Base-by-base conservation (phyloP, 2,329 filamentous ascomycete species). In the Arthrobotrys musiformis region DNA sequence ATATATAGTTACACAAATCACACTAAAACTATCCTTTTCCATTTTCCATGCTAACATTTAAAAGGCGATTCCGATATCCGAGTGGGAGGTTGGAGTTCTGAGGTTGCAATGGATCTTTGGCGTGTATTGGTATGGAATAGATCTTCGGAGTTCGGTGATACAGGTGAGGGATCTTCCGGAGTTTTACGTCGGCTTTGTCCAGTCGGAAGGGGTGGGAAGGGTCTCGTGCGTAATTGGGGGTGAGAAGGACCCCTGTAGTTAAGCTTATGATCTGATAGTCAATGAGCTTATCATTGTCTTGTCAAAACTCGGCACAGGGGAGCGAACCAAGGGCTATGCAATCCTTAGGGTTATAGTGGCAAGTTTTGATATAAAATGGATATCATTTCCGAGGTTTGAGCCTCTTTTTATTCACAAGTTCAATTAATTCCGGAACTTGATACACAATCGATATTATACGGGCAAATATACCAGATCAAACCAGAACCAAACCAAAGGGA, bases 1-100 rank as follows among this genome's bases (percentile, higher is more conserved):
- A 72, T 56, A 64, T 72, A 72, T 72, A 72, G 68, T 54, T 37
- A 28, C 58, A 63, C 58, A 44, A 26, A 44, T 48, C n/a, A 48
- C 22, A 40, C 26, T 13, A 15, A n/a, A 17, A 7, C 9, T 46
- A 11, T 7, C 17, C 17, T 19, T 17, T 28, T 40, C 52, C 9
- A 2, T 30, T 37, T 50, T 35, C 24, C 24, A 24, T 17, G 44
- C 30, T 44, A 30, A 17, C 17, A 37, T 1, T 17, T 35, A 9
- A n/a, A 58, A 3, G 54, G 33, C 3, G 33, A 52, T 52, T 63
- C 67, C 67, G 33, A 63, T 17, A 37, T 50, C 64, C 64, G 50
- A 60, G n/a, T 60, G 64, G 60, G 28, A 64, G 64, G 22, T 33
- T 33, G 28, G 58, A 72, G 22, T 33, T 33, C 15, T 52, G 35